phyloP scores from a whole-genome alignment of 2,329 filamentous ascomycete genomes.

The Hypoxylon sp. region DNA sequence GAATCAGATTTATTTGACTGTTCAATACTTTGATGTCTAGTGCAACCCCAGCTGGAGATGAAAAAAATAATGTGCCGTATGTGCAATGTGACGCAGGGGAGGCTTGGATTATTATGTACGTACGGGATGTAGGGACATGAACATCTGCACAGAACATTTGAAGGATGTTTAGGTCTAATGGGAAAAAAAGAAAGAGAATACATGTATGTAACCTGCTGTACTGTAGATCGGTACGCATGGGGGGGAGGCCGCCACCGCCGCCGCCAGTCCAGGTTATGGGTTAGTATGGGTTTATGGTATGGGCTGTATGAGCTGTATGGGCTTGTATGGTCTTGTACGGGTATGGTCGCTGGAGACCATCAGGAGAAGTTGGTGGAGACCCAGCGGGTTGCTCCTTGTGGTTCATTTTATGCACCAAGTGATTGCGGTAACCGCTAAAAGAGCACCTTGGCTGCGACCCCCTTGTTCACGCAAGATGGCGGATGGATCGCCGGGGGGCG shows the following conservation, averaged over 20 bases:
- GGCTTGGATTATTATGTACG: constrained; percentile 47
- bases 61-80: constrained; percentile 38
- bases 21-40: constrained; percentile 37
- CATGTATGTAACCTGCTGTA: constrained; percentile 43
- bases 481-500: constrained; percentile 38
- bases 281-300: constrained; percentile 21
- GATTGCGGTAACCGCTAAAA: constrained; percentile 46
- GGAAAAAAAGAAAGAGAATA: constrained; percentile 31
- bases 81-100: constrained; percentile 49
- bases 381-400: constrained; percentile 47
- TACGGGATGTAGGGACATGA: constrained; percentile 36
- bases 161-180: constrained; percentile 29
- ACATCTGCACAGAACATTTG: constrained; percentile 41
- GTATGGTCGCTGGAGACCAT: constrained; percentile 41
- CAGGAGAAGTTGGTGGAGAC: constrained; percentile 47
- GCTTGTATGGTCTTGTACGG: constrained; percentile 13
- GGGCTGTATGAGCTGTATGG: constrained; percentile 10
- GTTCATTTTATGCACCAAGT: constrained; percentile 47
- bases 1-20: constrained; percentile 33
- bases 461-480: constrained; percentile 40
- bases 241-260: constrained; percentile 44
- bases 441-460: constrained; percentile 34
- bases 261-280: constrained; percentile 31
- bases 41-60: constrained; percentile 42
- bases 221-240: constrained; percentile 45